A percentile compares a stretch with the other conserved stretches of the same genome.
phyloP scores from a whole-genome alignment of 768 basidiomycete genomes.

The Agrocybe pediades region DNA sequence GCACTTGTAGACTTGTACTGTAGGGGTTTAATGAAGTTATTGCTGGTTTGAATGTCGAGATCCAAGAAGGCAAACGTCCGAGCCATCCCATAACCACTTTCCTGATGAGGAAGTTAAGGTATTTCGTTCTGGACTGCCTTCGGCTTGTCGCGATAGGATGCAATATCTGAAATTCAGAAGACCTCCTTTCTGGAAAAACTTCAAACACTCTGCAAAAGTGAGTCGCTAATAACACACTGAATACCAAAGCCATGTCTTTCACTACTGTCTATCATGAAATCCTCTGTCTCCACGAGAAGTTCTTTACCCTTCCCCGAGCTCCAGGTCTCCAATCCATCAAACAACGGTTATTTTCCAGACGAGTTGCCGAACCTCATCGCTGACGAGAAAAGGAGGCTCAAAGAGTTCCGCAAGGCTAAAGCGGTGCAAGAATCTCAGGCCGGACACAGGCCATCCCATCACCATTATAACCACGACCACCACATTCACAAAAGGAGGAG shows the following conservation, averaged over 20 bases:
- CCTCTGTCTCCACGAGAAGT: background rate
- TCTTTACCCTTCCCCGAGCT: background rate
- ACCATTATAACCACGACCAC: too few species aligned
- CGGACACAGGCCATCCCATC: too few species aligned
- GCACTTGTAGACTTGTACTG: background rate
- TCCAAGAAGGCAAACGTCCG: too few species aligned
- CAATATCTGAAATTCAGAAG: background rate
- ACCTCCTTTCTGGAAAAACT: background rate
- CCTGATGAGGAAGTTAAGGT: too few species aligned
- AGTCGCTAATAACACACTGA: background rate
- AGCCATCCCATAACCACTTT: too few species aligned
- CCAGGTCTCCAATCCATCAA: background rate
- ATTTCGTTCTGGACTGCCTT: background rate
- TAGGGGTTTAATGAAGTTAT: slow-evolving; percentile 6
- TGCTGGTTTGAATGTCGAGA: background rate
- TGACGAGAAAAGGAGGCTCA: background rate
- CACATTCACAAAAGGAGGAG: too few species aligned
- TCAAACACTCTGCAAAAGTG: background rate
- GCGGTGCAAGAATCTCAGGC: background rate
- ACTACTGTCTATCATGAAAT: background rate
- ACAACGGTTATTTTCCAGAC: background rate
- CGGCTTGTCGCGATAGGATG: background rate
- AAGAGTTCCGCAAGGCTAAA: background rate
- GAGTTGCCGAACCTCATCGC: background rate
- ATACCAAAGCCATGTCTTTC: background rate